A percentile compares a stretch with the other conserved stretches of the same genome.
Evolutionary conservation across 768 basidiomycete genomes (phyloP).

Genomic region (Leccinum olivaceopallidum): DNA sequence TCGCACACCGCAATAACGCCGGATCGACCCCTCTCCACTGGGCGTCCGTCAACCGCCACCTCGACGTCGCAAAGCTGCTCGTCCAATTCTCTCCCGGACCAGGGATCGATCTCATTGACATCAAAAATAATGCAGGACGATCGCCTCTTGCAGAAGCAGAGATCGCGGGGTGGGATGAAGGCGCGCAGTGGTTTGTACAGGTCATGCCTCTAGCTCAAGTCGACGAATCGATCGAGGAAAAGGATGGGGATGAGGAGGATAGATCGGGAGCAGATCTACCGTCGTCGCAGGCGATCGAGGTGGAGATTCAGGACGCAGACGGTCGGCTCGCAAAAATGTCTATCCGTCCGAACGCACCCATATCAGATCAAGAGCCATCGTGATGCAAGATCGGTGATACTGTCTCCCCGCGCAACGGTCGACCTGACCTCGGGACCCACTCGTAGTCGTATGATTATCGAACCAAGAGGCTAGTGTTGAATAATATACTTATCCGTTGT

Average conservation of each 20-base stretch:
- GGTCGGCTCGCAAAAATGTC: constrained; percentile 68
- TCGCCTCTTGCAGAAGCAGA: constrained; percentile 85
- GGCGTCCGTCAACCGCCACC: constrained; percentile 85
- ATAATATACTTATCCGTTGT: background rate
- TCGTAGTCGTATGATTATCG: background rate
- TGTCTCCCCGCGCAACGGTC: background rate
- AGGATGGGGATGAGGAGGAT: constrained; percentile 25
- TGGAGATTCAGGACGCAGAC: constrained; percentile 73
- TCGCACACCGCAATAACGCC: constrained; percentile 64
- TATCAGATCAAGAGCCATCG: background rate
- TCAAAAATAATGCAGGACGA: constrained; percentile 69
- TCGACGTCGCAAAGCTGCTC: constrained; percentile 58
- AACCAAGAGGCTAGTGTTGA: background rate
- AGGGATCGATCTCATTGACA: constrained; percentile 69
- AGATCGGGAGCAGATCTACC: constrained; percentile 19
- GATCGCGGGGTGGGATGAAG: constrained; percentile 78
- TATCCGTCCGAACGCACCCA: constrained; percentile 27
- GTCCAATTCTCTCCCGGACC: constrained; percentile 58
- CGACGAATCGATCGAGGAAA: constrained; percentile 24
- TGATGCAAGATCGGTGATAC: background rate
- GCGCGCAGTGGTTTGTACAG: constrained; percentile 78
- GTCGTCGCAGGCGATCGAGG: constrained; percentile 49
- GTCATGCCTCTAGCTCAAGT: constrained; percentile 72
- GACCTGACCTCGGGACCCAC: background rate
- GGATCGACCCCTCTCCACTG: constrained; percentile 89